These are phyloP conservation scores for Aeschynomene evenia DNA, from an alignment of 306 rosid genomes.

Conservation along the genomic window DNA sequence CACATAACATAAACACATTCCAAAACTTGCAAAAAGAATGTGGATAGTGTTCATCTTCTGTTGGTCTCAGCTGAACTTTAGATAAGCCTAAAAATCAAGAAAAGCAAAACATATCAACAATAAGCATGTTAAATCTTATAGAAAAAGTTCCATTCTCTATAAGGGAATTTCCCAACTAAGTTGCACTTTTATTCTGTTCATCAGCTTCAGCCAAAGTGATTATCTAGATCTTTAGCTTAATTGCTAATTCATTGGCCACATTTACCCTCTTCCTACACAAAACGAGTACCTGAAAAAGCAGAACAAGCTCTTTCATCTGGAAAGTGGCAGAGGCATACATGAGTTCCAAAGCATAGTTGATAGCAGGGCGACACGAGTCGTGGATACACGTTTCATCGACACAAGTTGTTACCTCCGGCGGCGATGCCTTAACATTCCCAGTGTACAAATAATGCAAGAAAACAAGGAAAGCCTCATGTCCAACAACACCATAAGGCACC, in stretches of 20 bases:
- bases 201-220: neutral
- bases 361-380: constrained; percentile 86
- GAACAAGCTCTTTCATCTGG: constrained; percentile 82
- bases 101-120: neutral
- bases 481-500: constrained; percentile 64
- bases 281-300: constrained; percentile 65
- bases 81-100: neutral
- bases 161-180: neutral
- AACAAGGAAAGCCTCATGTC: constrained; percentile 68
- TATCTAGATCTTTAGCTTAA: neutral
- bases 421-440: constrained; percentile 73
- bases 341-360: constrained; percentile 74
- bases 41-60: neutral
- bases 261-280: neutral
- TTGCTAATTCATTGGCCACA: neutral
- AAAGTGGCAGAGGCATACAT: constrained; percentile 86
- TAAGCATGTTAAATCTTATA: neutral
- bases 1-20: neutral
- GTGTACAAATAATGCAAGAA: constrained; percentile 81
- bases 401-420: constrained; percentile 76
- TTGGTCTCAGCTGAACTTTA: neutral
- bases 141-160: neutral
- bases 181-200: neutral
- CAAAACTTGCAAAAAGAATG: neutral
- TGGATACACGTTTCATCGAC: constrained; percentile 74